A percentile compares a stretch with the other conserved stretches of the same genome.
Evolutionary conservation across 306 rosid species (phyloP).

Genomic region (Acacia melanoxylon): DNA sequence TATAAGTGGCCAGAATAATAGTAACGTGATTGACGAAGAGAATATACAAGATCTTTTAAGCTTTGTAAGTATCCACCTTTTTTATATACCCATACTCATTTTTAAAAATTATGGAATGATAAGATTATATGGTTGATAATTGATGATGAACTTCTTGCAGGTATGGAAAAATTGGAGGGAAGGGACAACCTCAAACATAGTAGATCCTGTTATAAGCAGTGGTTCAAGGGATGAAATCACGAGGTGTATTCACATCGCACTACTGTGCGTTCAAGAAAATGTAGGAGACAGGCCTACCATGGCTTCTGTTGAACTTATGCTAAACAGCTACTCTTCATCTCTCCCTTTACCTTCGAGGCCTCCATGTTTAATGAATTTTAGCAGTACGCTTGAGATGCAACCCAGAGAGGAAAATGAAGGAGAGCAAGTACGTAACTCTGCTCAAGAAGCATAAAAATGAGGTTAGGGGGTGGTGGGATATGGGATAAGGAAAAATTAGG

Average conservation of each 20-base stretch:
- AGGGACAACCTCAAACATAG: not conserved
- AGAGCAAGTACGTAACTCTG: not conserved
- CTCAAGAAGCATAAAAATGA: not conserved
- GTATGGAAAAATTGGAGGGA: not conserved
- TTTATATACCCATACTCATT: not conserved
- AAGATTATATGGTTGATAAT: not conserved
- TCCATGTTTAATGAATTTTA: not conserved
- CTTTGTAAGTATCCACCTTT: slow-evolving; percentile 39
- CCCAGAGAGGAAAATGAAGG: not conserved
- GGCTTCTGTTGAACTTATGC: not conserved
- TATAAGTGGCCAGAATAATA: slow-evolving; percentile 38
- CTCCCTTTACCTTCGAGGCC: not conserved
- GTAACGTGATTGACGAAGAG: not conserved
- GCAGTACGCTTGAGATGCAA: not conserved
- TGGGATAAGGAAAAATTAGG: too few relatives aligned
- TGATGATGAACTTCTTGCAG: not conserved
- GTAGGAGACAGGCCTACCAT: not conserved
- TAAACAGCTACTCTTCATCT: not conserved
- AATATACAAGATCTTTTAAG: slow-evolving; percentile 16
- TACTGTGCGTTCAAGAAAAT: not conserved
- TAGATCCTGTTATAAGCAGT: not conserved
- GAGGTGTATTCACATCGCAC: not conserved
- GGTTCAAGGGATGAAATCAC: not conserved
- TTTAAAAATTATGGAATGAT: not conserved
- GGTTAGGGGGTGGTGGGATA: not conserved